phyloP scores from a whole-genome alignment of 140 eudicot species.

The Cichorium intybus region DNA sequence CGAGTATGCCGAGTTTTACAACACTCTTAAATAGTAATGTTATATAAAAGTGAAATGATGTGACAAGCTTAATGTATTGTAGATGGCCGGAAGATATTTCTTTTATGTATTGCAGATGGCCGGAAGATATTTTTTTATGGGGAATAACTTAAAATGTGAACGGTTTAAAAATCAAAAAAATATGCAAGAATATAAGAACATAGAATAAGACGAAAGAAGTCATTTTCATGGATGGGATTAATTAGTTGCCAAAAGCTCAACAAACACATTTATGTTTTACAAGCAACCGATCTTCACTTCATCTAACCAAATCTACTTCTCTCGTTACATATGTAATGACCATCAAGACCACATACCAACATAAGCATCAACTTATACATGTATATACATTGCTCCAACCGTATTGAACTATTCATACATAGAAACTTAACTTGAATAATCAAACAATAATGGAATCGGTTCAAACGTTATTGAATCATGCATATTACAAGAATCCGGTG shows the following conservation, averaged over 20 bases:
- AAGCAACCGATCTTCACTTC: slow-evolving; percentile 25
- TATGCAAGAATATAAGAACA: neutral
- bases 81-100: too few relatives aligned
- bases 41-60: too few relatives aligned
- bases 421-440: neutral
- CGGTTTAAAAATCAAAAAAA: neutral
- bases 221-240: slow-evolving; percentile 19
- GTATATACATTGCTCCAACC: neutral
- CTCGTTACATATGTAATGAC: neutral
- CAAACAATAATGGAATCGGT: neutral
- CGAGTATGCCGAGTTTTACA: too few relatives aligned
- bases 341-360: neutral
- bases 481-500: slow-evolving; percentile 7
- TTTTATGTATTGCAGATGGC: too few relatives aligned
- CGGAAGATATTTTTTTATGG: too few relatives aligned
- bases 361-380: neutral
- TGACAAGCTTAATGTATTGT: too few relatives aligned
- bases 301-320: slow-evolving; percentile 22
- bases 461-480: slow-evolving; percentile 3
- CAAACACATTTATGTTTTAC: slow-evolving; percentile 20
- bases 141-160: neutral
- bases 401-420: neutral
- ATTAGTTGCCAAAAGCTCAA: slow-evolving; percentile 26
- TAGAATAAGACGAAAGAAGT: slow-evolving; percentile 2
- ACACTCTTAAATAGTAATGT: too few relatives aligned